Evolutionary conservation across 148 eudicot genomes (phyloP), one percentile per base, ranked within the genome.

Genomic region (Chenopodium album): DNA sequence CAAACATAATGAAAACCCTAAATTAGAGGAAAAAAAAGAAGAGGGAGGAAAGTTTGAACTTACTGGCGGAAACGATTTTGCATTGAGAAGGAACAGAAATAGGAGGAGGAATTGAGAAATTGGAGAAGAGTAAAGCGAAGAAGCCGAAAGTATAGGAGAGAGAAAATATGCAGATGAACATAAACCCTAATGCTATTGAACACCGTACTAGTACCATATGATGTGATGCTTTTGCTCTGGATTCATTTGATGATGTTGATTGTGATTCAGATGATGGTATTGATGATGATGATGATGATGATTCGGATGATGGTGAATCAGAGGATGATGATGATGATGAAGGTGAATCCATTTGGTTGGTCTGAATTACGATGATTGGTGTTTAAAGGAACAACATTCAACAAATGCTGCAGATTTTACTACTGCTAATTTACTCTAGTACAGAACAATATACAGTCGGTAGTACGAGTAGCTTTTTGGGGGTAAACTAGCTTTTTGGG

Each of bases 31-130:
- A 23, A 23, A 23, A 23, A 23, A 23, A 23, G 23, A 23, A 23
- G 23, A 23, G 23, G 41, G 2, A 0, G 10, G 0, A 7, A 56
- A 31, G 78, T 60, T 2, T 56, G 46, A 29, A 82, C 94, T 85
- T 78, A 94, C 98, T 87, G 84, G 88, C 91, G 77, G 98, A 94
- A 23, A 94, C 87, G n/a, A 94, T 91, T 81, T 80, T 91, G 88
- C 98, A 94, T 59, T 88, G 91, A 22, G 95, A 89, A 16, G 90
- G 91, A 13, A 92, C 84, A 41, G 92, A 83, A 80, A 90, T 89
- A 6, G 93, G 88, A 75, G 88, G 84, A 80, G 92, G 85, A 69
- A 94, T 84, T 1, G 91, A 85, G 47, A 89, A 79, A 68, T 80
- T 87, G 17, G 87, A 84, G 66, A 86, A 76, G 47, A 92, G 60